phyloP scores from a whole-genome alignment of 2,329 filamentous ascomycete genomes.

The Colletotrichum sp. region DNA sequence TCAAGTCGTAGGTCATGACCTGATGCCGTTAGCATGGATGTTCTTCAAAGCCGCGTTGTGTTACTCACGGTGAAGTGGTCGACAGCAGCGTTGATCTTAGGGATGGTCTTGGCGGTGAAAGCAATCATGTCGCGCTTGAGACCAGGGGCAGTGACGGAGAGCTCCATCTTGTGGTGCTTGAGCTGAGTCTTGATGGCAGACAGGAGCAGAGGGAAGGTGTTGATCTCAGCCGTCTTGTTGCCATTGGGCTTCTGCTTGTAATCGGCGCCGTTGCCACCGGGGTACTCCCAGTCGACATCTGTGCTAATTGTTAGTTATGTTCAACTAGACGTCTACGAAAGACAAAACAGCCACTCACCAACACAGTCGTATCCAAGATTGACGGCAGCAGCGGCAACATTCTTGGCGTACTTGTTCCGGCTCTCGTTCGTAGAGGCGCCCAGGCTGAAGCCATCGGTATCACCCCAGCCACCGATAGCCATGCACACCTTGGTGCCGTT shows the following conservation, averaged over 20 bases:
- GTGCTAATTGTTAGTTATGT: not conserved
- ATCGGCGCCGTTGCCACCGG: constrained; percentile 70
- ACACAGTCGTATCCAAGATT: constrained; percentile 65
- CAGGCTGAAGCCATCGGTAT: constrained; percentile 59
- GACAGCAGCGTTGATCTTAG: constrained; percentile 62
- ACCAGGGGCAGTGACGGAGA: constrained; percentile 73
- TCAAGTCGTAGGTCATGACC: constrained; percentile 75
- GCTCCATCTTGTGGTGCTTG: constrained; percentile 55
- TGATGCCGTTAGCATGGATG: not conserved
- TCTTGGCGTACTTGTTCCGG: constrained; percentile 60
- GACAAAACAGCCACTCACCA: constrained; percentile 38
- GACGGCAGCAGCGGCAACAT: constrained; percentile 59
- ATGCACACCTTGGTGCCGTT: constrained; percentile 64
- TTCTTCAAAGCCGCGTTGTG: rapidly evolving
- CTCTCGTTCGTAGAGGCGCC: constrained; percentile 52
- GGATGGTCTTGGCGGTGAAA: constrained; percentile 61
- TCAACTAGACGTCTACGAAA: not conserved
- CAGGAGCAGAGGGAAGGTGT: constrained; percentile 66
- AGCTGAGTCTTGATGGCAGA: constrained; percentile 62
- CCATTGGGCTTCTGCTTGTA: constrained; percentile 68
- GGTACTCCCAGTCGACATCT: constrained; percentile 73
- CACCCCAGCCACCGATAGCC: constrained; percentile 70
- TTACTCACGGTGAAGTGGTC: constrained; percentile 65
- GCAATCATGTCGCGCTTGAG: constrained; percentile 70
- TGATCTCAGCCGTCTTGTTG: constrained; percentile 63